Percentiles rank a stretch among this genome's conserved stretches.
phyloP scores from a whole-genome alignment of 805 yeast species.

The Helenozyma baotianmanensis region DNA sequence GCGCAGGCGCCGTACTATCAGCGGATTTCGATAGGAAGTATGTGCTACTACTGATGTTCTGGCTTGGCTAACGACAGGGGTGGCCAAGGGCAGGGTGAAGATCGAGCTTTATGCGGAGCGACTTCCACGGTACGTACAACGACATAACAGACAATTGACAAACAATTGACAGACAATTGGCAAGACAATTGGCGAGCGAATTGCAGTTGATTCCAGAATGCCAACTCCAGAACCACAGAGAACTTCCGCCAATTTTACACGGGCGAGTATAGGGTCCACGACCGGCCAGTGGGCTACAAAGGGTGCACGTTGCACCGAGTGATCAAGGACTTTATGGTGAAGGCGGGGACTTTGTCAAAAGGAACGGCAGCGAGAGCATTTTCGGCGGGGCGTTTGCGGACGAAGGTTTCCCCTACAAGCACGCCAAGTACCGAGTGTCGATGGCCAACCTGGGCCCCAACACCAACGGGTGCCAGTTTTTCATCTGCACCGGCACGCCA shows the following conservation, averaged over 20 bases:
- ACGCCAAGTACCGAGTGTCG: constrained; percentile 24
- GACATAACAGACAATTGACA: too few relatives aligned
- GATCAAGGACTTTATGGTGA: constrained; percentile 42
- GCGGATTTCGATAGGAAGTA: constrained; percentile 25
- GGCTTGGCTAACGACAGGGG: constrained; percentile 3
- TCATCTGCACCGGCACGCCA: constrained; percentile 29
- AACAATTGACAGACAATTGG: too few relatives aligned
- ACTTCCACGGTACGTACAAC: constrained; percentile 31
- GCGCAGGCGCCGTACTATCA: constrained; percentile 5
- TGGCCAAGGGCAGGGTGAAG: constrained; percentile 39
- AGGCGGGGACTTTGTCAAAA: constrained; percentile 44
- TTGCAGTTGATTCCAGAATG: background rate
- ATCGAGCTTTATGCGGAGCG: constrained; percentile 37
- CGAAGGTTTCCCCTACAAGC: constrained; percentile 33
- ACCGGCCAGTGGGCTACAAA: constrained; percentile 43
- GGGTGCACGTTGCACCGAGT: constrained; percentile 34
- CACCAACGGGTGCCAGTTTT: constrained; percentile 46
- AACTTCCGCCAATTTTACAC: constrained; percentile 52
- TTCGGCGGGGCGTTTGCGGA: constrained; percentile 42
- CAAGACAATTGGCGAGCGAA: too few relatives aligned
- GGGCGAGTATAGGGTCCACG: constrained; percentile 39
- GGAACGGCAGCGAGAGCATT: constrained; percentile 40
- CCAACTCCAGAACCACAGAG: constrained; percentile 34
- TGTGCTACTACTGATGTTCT: constrained; percentile 26
- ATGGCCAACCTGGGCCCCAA: constrained; percentile 44